A percentile compares a stretch with the other conserved stretches of the same genome.
These are phyloP conservation scores for Cadophora malorum DNA, from an alignment of 2,329 filamentous ascomycete species.

Conservation along the genomic window DNA sequence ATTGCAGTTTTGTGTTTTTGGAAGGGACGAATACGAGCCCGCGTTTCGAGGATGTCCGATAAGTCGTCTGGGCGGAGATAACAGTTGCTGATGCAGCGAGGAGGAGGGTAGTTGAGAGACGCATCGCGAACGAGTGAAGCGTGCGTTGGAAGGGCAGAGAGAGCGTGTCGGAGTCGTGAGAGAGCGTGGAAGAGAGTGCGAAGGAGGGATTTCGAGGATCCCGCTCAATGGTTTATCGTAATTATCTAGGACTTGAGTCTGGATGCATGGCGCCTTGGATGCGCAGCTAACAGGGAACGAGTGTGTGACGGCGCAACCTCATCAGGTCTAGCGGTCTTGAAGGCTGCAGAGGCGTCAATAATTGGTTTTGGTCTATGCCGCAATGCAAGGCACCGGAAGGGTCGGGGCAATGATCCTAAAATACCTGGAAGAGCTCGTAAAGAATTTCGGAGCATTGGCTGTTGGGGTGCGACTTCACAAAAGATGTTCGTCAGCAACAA, in stretches of 20 bases:
- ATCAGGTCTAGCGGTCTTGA: slow-evolving; percentile 13
- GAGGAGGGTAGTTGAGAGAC: slow-evolving; percentile 25
- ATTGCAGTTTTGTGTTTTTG: slow-evolving; percentile 52
- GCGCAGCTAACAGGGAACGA: slow-evolving; percentile 15
- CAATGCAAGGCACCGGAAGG: slow-evolving; percentile 3
- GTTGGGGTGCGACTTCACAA: not conserved
- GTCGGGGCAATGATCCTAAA: not conserved
- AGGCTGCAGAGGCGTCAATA: not conserved
- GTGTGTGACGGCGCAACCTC: slow-evolving; percentile 3
- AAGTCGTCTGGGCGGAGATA: slow-evolving; percentile 25
- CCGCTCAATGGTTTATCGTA: not conserved
- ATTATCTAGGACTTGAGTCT: slow-evolving; percentile 4
- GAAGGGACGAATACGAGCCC: slow-evolving; percentile 72
- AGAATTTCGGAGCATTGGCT: not conserved
- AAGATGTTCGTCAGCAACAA: not conserved
- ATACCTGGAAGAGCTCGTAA: not conserved
- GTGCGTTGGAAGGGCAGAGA: not conserved
- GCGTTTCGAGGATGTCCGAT: slow-evolving; percentile 61
- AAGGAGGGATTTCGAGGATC: not conserved
- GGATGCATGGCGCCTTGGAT: slow-evolving; percentile 1
- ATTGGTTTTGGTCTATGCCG: not conserved
- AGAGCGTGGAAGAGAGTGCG: not conserved
- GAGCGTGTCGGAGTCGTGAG: not conserved
- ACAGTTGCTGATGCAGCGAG: slow-evolving; percentile 24
- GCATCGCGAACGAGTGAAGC: slow-evolving; percentile 22